phyloP scores from a whole-genome alignment of 768 basidiomycete species.

The Austroboletus eburneus region DNA sequence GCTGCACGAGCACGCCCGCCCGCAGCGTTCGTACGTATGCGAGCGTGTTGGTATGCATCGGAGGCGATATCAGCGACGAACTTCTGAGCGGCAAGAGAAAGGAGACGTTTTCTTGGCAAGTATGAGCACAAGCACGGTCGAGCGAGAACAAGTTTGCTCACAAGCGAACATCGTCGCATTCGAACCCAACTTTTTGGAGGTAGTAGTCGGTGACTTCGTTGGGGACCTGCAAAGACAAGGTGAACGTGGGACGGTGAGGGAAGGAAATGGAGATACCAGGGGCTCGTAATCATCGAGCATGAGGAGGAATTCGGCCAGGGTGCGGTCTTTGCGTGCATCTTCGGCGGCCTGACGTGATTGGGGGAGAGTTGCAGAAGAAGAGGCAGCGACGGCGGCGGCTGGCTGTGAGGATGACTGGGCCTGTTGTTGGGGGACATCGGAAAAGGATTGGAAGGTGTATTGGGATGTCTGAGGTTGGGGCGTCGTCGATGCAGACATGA shows the following conservation, averaged over 20 bases:
- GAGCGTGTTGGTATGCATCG: constrained; percentile 97
- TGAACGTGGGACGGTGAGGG: neutral
- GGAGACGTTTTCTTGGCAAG: constrained; percentile 73
- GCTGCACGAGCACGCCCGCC: constrained; percentile 65
- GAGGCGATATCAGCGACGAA: constrained; percentile 96
- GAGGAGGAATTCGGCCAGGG: constrained; percentile 87
- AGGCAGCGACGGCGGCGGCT: constrained; percentile 10
- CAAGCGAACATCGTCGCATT: constrained; percentile 92
- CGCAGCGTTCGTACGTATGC: constrained; percentile 85
- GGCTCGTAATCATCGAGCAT: constrained; percentile 98
- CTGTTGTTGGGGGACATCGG: constrained; percentile 23
- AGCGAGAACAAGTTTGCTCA: constrained; percentile 36
- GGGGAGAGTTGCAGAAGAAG: constrained; percentile 14
- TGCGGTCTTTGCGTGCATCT: constrained; percentile 83
- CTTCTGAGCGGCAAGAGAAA: constrained; percentile 95
- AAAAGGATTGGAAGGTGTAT: constrained; percentile 14
- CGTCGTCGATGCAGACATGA: constrained; percentile 30
- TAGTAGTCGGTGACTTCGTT: constrained; percentile 98
- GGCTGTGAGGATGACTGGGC: constrained; percentile 18
- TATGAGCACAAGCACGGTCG: neutral
- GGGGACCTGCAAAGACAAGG: constrained; percentile 62
- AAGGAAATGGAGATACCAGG: constrained; percentile 46
- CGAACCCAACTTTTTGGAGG: constrained; percentile 92
- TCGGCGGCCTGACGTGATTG: constrained; percentile 70
- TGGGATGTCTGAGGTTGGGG: constrained; percentile 33